phyloP scores from a whole-genome alignment of 768 basidiomycete genomes.

The Hortiboletus campestris region DNA sequence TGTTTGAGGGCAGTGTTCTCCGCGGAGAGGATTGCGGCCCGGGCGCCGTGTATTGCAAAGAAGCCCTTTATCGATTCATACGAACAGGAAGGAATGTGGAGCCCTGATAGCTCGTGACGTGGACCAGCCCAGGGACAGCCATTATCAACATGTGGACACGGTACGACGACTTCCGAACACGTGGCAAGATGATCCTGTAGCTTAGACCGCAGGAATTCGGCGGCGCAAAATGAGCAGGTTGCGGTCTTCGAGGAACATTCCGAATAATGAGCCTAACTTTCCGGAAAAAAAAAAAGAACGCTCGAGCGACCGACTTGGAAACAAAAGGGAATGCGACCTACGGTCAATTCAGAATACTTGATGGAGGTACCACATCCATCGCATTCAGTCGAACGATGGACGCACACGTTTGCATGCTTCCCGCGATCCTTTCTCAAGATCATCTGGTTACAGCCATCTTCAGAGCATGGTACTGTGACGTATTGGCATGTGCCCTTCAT shows the following conservation, averaged over 20 bases:
- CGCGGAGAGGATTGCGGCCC: constrained; percentile 44
- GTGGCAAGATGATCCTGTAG: constrained; percentile 33
- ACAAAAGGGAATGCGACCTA: constrained; percentile 21
- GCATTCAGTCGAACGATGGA: constrained; percentile 38
- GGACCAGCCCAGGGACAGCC: constrained; percentile 58
- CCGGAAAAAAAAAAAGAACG: background rate
- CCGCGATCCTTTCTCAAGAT: constrained; percentile 48
- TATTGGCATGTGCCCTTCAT: constrained; percentile 60
- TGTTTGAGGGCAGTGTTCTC: constrained; percentile 67
- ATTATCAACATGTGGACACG: constrained; percentile 45
- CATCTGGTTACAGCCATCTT: constrained; percentile 42
- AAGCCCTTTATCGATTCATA: constrained; percentile 65
- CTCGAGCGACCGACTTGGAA: constrained; percentile 2
- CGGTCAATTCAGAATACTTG: constrained; percentile 37
- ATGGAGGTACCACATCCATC: constrained; percentile 37
- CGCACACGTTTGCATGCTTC: constrained; percentile 40
- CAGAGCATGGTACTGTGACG: constrained; percentile 50
- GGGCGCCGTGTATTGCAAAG: constrained; percentile 43
- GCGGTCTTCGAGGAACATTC: constrained; percentile 38
- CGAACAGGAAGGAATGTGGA: constrained; percentile 46
- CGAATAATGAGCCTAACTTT: constrained; percentile 37
- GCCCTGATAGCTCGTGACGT: constrained; percentile 32
- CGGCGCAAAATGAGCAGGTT: constrained; percentile 42
- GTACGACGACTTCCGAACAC: constrained; percentile 40
- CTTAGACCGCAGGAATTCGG: constrained; percentile 35